phyloP scores from a whole-genome alignment of 139 green algal genomes.

The Chlamydomonas applanata region DNA sequence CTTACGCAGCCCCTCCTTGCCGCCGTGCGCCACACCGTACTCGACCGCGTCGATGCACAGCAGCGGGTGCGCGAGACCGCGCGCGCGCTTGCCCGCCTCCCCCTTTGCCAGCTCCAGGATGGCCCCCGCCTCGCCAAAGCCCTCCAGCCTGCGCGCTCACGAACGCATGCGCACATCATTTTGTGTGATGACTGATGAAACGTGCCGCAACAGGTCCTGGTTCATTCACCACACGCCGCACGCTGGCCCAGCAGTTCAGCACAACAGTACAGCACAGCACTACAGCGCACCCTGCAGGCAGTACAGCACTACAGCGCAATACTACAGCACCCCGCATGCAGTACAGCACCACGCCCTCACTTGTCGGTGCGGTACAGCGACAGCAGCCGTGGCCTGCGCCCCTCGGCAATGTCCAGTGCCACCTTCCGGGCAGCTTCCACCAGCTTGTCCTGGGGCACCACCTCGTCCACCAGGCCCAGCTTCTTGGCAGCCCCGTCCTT shows the following conservation, averaged over 20 bases:
- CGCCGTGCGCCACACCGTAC: slow-evolving; percentile 77
- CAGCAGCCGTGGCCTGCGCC: slow-evolving; percentile 37
- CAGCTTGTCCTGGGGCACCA: slow-evolving; percentile 67
- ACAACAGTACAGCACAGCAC: not conserved
- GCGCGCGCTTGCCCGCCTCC: slow-evolving; percentile 57
- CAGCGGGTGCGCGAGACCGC: slow-evolving; percentile 82
- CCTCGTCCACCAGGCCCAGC: slow-evolving; percentile 87
- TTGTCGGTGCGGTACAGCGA: slow-evolving; percentile 51
- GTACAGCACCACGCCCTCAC: not conserved
- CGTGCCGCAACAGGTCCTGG: too few relatives aligned
- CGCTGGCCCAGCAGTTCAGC: too few relatives aligned
- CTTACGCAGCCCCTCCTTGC: slow-evolving; percentile 75
- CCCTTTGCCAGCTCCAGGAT: slow-evolving; percentile 82
- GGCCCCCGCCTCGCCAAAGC: slow-evolving; percentile 67
- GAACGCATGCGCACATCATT: not conserved
- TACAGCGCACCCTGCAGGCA: not conserved
- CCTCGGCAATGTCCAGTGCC: slow-evolving; percentile 85
- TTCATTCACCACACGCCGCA: too few relatives aligned
- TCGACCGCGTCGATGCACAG: slow-evolving; percentile 91
- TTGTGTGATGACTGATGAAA: not conserved
- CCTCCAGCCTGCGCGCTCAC: slow-evolving; percentile 56
- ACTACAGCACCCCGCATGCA: not conserved
- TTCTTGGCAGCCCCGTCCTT: slow-evolving; percentile 44
- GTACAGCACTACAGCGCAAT: not conserved
- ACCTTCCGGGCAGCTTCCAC: slow-evolving; percentile 49